Evolutionary conservation across 23 red algal genomes (phyloP).

Genomic region (Agarophyton chilense): DNA sequence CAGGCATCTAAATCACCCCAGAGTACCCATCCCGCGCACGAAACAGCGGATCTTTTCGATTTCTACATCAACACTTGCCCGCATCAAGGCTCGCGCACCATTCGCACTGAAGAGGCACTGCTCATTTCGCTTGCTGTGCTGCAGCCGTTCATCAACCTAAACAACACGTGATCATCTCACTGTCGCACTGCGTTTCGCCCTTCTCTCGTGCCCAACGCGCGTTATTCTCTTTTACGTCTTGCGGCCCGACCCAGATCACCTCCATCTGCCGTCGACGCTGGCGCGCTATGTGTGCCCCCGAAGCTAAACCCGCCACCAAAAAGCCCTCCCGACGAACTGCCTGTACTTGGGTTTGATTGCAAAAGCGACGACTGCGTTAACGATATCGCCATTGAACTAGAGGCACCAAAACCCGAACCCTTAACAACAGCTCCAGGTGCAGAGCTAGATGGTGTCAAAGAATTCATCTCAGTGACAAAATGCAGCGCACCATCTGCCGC

Average conservation of each 20-base stretch:
- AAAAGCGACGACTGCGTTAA: slow-evolving; percentile 6
- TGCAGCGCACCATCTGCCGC: slow-evolving; percentile 17
- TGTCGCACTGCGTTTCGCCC: neutral
- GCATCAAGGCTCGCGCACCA: slow-evolving; percentile 87
- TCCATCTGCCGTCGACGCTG: neutral
- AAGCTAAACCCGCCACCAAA: slow-evolving; percentile 20
- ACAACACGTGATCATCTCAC: neutral
- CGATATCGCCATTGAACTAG: neutral
- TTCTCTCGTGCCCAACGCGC: neutral
- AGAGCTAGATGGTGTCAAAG: neutral
- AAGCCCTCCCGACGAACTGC: neutral
- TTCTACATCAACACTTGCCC: slow-evolving; percentile 96
- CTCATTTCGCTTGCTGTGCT: slow-evolving; percentile 83
- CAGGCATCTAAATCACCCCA: neutral
- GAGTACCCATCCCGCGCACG: neutral
- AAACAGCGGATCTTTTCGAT: slow-evolving; percentile 86
- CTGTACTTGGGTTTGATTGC: neutral
- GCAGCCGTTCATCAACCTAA: slow-evolving; percentile 51
- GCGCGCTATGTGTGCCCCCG: neutral
- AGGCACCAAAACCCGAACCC: neutral
- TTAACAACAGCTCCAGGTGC: neutral
- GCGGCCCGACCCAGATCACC: neutral
- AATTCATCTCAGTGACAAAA: neutral
- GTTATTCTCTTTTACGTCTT: slow-evolving; percentile 36
- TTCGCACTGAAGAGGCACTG: slow-evolving; percentile 98